phyloP scores from a whole-genome alignment of 140 eudicot genomes.

The Senecio squalidus region DNA sequence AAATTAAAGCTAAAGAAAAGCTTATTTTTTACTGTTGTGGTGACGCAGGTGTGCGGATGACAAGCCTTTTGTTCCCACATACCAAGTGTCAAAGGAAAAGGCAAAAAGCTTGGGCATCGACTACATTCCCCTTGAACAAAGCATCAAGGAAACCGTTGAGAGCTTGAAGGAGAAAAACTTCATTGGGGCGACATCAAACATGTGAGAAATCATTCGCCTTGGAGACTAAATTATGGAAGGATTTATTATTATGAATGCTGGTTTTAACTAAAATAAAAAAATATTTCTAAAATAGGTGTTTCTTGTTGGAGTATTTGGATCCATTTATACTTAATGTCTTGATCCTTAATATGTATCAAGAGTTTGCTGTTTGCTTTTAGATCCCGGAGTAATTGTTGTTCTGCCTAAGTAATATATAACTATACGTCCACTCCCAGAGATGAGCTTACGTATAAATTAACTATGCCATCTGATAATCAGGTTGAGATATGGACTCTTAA shows the following conservation, averaged over 20 bases:
- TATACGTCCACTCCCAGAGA: too few relatives aligned
- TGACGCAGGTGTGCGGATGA: conserved; percentile 46
- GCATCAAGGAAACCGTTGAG: conserved; percentile 48
- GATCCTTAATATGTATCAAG: too few relatives aligned
- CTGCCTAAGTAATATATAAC: too few relatives aligned
- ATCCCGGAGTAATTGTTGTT: too few relatives aligned
- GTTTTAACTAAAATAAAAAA: too few relatives aligned
- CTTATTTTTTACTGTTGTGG: not conserved
- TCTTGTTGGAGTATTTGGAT: too few relatives aligned
- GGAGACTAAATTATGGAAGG: not conserved
- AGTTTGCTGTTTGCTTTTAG: too few relatives aligned
- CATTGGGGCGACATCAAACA: conserved; percentile 26
- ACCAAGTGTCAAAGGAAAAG: conserved; percentile 44
- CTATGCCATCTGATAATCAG: too few relatives aligned
- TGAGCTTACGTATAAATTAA: too few relatives aligned
- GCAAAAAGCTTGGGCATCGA: conserved; percentile 42
- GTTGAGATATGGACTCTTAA: too few relatives aligned
- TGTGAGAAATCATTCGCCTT: conserved; percentile 15
- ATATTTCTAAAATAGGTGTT: not conserved
- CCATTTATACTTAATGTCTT: too few relatives aligned
- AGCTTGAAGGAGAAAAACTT: conserved; percentile 48
- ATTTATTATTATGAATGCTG: not conserved
- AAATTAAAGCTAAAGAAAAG: not conserved
- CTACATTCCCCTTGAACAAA: conserved; percentile 36
- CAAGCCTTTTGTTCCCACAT: conserved; percentile 34